Percentiles rank a stretch among this genome's conserved stretches.
phyloP scores from a whole-genome alignment of 345 rosid species.

The Lagerstroemia speciosa region DNA sequence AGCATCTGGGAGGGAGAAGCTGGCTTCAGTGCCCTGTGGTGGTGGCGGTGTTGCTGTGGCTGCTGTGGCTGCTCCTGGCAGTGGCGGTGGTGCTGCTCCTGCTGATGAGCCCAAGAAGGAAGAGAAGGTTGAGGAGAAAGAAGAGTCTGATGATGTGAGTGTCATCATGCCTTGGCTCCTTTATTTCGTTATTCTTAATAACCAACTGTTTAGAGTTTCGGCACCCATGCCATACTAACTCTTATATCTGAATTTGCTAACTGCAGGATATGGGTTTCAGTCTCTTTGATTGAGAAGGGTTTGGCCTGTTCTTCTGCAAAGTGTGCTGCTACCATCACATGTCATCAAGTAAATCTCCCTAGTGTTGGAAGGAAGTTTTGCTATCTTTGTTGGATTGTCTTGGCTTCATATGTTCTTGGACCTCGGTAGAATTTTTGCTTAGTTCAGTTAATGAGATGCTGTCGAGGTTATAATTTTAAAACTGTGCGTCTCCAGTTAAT shows the following conservation, averaged over 20 bases:
- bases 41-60: slow-evolving; percentile 48
- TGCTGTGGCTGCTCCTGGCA: slow-evolving; percentile 33
- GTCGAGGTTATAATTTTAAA: too few relatives aligned
- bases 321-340: too few relatives aligned
- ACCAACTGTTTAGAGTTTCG: background rate
- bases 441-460: too few relatives aligned
- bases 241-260: background rate
- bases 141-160: slow-evolving; percentile 66
- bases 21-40: slow-evolving; percentile 68
- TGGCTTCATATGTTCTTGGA: too few relatives aligned
- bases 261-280: slow-evolving; percentile 81
- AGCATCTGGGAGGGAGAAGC: slow-evolving; percentile 64
- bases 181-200: too few relatives aligned
- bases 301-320: too few relatives aligned
- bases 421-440: too few relatives aligned
- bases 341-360: too few relatives aligned
- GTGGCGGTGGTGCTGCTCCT: slow-evolving; percentile 28
- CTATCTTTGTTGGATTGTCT: too few relatives aligned
- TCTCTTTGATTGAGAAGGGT: slow-evolving; percentile 42
- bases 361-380: too few relatives aligned
- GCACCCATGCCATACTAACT: background rate
- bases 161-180: too few relatives aligned
- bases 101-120: slow-evolving; percentile 62
- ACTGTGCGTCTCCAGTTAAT: too few relatives aligned
- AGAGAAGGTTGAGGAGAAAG: slow-evolving; percentile 66